Conservation (phyloP, 1,139 yeast genomes). For the Magnusiomyces fungicola region DNA sequence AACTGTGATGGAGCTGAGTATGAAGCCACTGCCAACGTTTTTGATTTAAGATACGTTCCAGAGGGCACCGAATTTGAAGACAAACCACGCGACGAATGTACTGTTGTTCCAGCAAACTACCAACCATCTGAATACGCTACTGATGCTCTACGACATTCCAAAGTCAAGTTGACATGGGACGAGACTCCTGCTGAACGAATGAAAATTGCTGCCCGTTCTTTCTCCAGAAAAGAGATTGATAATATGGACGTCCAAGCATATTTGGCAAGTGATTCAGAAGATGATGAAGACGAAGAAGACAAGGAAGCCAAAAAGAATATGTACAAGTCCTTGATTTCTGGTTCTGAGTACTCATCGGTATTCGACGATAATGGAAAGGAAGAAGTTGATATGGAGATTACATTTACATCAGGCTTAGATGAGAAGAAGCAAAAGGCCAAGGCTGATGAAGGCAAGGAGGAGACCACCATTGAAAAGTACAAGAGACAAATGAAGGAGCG, state of each 20-base stretch:
- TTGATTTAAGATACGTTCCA: slow-evolving; percentile 88
- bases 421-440: slow-evolving; percentile 35
- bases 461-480: slow-evolving; percentile 73
- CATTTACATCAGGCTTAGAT: slow-evolving; percentile 83
- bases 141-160: slow-evolving; percentile 89
- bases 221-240: slow-evolving; percentile 84
- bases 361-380: slow-evolving; percentile 43
- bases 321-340: slow-evolving; percentile 56
- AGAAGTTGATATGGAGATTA: slow-evolving; percentile 90
- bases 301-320: slow-evolving; percentile 45
- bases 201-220: slow-evolving; percentile 71
- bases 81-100: slow-evolving; percentile 65
- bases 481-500: slow-evolving; percentile 91
- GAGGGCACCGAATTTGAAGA: slow-evolving; percentile 80
- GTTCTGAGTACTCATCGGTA: slow-evolving; percentile 31
- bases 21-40: slow-evolving; percentile 91
- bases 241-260: slow-evolving; percentile 97
- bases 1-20: slow-evolving; percentile 93
- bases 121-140: slow-evolving; percentile 80
- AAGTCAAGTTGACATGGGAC: slow-evolving; percentile 94
- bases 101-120: slow-evolving; percentile 65
- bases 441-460: slow-evolving; percentile 43
- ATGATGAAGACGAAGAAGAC: slow-evolving; percentile 42
- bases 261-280: slow-evolving; percentile 81
- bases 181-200: slow-evolving; percentile 91